Evolutionary conservation across 495 filamentous ascomycete genomes (phyloP).

Genomic region (Neurospora tetrasperma): DNA sequence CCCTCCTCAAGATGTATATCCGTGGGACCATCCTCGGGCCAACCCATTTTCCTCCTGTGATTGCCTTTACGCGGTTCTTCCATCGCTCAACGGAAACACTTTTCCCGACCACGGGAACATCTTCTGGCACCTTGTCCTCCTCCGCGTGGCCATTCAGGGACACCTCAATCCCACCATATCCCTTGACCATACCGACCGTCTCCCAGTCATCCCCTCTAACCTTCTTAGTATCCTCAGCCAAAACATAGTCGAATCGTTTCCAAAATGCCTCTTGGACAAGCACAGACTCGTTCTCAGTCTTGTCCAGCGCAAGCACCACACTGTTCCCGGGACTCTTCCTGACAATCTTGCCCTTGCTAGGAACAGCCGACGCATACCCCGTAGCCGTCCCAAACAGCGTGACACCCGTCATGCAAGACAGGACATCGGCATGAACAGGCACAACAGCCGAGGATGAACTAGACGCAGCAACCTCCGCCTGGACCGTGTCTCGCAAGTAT

Average conservation of each 20-base stretch:
- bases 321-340: neutral
- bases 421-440: conserved; percentile 68
- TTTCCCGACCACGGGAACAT: conserved; percentile 20
- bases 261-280: conserved; percentile 63
- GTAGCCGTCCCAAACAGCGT: conserved; percentile 59
- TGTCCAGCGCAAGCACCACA: conserved; percentile 41
- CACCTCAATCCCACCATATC: conserved; percentile 60
- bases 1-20: conserved; percentile 46
- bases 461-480: conserved; percentile 18
- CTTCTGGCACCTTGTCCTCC: conserved; percentile 15
- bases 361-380: conserved; percentile 6
- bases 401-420: conserved; percentile 88
- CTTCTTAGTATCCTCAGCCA: conserved; percentile 55
- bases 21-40: conserved; percentile 48
- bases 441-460: conserved; percentile 18
- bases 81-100: conserved; percentile 19
- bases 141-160: conserved; percentile 34
- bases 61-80: conserved; percentile 20
- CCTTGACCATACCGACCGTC: conserved; percentile 54
- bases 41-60: conserved; percentile 55
- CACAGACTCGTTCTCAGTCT: conserved; percentile 47
- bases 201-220: conserved; percentile 58
- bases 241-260: conserved; percentile 68
- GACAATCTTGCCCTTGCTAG: neutral
- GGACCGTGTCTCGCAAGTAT: conserved; percentile 43